These are phyloP conservation scores for Ceratobasidium sp. DNA, from an alignment of 1,284 basidiomycete genomes.

Conservation along the genomic window DNA sequence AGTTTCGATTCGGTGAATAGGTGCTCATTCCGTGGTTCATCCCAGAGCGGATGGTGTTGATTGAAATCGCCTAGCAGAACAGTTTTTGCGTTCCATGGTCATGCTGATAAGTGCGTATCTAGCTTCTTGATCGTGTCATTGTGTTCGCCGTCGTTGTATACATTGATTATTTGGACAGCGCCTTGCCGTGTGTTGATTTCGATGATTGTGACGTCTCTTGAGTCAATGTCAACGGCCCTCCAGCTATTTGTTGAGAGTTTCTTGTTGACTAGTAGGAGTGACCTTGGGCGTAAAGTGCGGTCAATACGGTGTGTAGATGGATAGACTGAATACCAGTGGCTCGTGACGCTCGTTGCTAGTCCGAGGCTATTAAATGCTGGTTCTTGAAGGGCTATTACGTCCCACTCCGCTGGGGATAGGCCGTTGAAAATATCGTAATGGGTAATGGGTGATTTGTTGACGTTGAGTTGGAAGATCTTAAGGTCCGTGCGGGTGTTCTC, in stretches of 20 bases:
- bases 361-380: not conserved
- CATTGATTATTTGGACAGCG: not conserved
- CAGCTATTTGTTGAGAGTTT: slow-evolving; percentile 12
- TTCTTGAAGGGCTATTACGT: slow-evolving; percentile 14
- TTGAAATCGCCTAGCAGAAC: slow-evolving; percentile 26
- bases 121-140: not conserved
- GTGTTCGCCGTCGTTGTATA: slow-evolving; percentile 8
- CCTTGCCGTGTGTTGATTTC: not conserved
- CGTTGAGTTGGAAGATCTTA: slow-evolving; percentile 14
- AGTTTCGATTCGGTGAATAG: slow-evolving; percentile 10
- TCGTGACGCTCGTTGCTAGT: not conserved
- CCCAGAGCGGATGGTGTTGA: slow-evolving; percentile 23
- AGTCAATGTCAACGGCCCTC: not conserved
- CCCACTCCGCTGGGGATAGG: not conserved
- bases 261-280: not conserved
- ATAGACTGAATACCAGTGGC: not conserved
- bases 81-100: not conserved
- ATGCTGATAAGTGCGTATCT: not conserved
- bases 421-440: not conserved
- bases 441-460: not conserved
- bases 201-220: not conserved
- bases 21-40: slow-evolving; percentile 14
- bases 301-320: not conserved
- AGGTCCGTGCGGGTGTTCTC: not conserved
- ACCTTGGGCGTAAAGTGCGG: not conserved